Evolutionary conservation across 2,329 filamentous ascomycete species (phyloP).

Genomic region (Trichoderma pleuroti): DNA sequence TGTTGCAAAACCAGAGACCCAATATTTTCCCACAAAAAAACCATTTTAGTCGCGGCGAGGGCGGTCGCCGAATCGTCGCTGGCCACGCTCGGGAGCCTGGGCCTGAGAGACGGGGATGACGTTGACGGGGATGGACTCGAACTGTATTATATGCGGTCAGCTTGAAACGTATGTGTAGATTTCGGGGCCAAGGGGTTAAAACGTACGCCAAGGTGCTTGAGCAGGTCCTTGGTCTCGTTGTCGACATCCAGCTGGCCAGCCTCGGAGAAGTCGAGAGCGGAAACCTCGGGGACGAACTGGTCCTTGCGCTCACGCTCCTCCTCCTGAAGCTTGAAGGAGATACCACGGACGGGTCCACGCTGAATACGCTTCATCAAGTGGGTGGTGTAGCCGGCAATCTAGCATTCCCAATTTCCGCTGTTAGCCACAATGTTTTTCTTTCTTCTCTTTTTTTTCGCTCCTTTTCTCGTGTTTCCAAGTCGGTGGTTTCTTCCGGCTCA

Average conservation of each 20-base stretch:
- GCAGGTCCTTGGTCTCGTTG: conserved; percentile 95
- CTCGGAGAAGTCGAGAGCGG: conserved; percentile 97
- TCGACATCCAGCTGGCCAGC: conserved; percentile 92
- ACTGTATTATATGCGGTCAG: conserved; percentile 51
- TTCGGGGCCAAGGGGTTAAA: conserved; percentile 3
- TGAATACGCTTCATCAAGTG: conserved; percentile 99
- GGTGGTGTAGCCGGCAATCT: conserved; percentile 98
- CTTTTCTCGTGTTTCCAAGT: not conserved
- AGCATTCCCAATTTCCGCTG: not conserved
- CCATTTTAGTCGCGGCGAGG: conserved; percentile 38
- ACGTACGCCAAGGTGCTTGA: conserved; percentile 98
- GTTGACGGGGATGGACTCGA: conserved; percentile 97
- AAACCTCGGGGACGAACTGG: conserved; percentile 99
- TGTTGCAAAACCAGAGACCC: conserved; percentile 44
- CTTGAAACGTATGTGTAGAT: not conserved
- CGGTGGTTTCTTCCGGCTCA: not conserved
- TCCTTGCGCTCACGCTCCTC: conserved; percentile 99
- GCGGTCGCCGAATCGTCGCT: conserved; percentile 72
- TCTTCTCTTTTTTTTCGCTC: not conserved
- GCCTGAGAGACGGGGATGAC: conserved; percentile 86
- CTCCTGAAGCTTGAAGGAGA: conserved; percentile 99
- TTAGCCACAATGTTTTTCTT: not conserved
- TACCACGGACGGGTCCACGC: conserved; percentile 97
- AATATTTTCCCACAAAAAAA: conserved; percentile 30
- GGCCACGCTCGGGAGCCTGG: conserved; percentile 75